Evolutionary conservation across 2,329 filamentous ascomycete genomes (phyloP), one percentile per base, ranked within the genome.

Genomic region (Aspergillus ibericus): DNA sequence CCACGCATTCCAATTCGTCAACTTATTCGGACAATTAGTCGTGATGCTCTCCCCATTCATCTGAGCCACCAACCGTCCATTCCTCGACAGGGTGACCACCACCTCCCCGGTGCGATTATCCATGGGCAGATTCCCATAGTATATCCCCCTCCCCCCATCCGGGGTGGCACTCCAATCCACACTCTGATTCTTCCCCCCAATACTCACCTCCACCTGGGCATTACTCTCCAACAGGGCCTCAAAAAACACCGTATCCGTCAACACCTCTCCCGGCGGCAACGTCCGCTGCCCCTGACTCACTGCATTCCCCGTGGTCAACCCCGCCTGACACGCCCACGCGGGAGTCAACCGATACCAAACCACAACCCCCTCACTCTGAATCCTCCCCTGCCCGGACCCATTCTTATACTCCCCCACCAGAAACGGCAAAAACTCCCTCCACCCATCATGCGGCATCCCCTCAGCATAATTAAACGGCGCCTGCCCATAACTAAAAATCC

Each of bases 381-480:
- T 59, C 5, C 69, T 66, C n/a, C 63, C 51, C 13, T 52, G 68
- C 2, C 64, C 65, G 7, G 18, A n/a, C 12, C 56, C 63, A 8
- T 57, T 67, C 62, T 77, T 77, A 58, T 75, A 78, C 15, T 67
- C 44, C 27, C 71, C 68, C 40, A 78, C 73, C 27, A 69, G 56
- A 52, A 69, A 77, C 6, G 76, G 76, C 25, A 78, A 55, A 42
- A 70, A 62, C 1, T 48, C 49, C 16, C 71, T 59, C 71, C 71
- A 74, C 4, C 67, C 71, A 42, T 73, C 70, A 54, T 74, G 71
- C 38, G 65, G 64, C 63, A 72, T 71, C 2, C 55, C 61, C 18
- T 50, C 34, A 3, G 67, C 71, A 50, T 74, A 74, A 50, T 71
- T 64, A 49, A 68, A 70, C 32, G 83, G 81, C 3, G 81, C 82